phyloP scores from a whole-genome alignment of 495 filamentous ascomycete species.

The Pseudevernia furfuracea region DNA sequence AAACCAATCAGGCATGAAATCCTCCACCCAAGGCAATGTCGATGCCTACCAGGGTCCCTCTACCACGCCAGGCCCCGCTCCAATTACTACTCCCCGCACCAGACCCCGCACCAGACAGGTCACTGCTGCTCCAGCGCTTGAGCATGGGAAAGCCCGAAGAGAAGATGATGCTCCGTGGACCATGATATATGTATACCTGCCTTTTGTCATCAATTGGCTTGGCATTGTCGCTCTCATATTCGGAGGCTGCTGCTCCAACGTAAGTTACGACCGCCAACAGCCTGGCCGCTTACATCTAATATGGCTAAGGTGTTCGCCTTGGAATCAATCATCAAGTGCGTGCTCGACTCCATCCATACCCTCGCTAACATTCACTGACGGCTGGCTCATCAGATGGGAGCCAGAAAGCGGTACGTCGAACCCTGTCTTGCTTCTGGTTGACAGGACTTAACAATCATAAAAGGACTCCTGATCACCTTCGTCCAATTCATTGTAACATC shows the following conservation, averaged over 20 bases:
- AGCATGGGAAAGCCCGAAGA: neutral
- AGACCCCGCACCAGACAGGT: neutral
- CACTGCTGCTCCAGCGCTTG: neutral
- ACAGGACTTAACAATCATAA: slow-evolving; percentile 6
- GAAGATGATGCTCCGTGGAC: neutral
- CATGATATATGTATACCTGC: slow-evolving; percentile 45
- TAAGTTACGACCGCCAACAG: slow-evolving; percentile 36
- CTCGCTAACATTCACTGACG: slow-evolving; percentile 15
- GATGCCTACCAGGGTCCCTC: neutral
- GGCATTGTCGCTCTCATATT: slow-evolving; percentile 86
- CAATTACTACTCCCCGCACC: neutral
- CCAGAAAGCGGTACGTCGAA: slow-evolving; percentile 48
- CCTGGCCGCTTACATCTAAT: slow-evolving; percentile 23
- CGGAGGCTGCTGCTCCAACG: slow-evolving; percentile 96
- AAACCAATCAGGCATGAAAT: neutral
- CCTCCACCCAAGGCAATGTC: neutral
- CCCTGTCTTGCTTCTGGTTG: neutral
- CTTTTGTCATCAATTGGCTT: slow-evolving; percentile 57
- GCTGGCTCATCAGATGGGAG: slow-evolving; percentile 42
- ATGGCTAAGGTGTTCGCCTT: slow-evolving; percentile 73
- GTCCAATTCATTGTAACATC: slow-evolving; percentile 86
- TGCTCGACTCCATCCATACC: slow-evolving; percentile 9
- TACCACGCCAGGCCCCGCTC: neutral
- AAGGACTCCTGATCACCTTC: slow-evolving; percentile 85
- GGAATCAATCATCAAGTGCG: slow-evolving; percentile 91